phyloP scores from a whole-genome alignment of 2,329 filamentous ascomycete genomes.

The Xylariomycetidae sp. region DNA sequence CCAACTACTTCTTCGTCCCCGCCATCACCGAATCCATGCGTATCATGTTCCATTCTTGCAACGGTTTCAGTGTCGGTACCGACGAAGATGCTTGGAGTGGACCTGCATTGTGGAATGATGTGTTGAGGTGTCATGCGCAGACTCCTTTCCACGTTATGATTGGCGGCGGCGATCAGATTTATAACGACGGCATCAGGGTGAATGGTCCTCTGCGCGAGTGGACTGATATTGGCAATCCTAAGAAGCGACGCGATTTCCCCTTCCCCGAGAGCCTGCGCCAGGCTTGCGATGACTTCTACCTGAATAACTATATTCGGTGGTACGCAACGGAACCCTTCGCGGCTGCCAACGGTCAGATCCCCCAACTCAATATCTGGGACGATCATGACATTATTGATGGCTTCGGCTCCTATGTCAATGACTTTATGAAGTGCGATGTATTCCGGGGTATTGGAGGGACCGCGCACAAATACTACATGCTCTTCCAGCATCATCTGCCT shows the following conservation, averaged over 20 bases:
- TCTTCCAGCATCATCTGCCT: slow-evolving; percentile 92
- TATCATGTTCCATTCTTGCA: slow-evolving; percentile 98
- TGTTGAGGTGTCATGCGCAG: slow-evolving; percentile 73
- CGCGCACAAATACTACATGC: slow-evolving; percentile 96
- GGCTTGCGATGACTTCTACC: slow-evolving; percentile 85
- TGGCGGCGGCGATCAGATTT: slow-evolving; percentile 92
- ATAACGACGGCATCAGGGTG: slow-evolving; percentile 89
- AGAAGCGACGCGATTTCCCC: slow-evolving; percentile 71
- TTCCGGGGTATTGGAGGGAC: slow-evolving; percentile 89
- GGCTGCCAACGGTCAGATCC: slow-evolving; percentile 82
- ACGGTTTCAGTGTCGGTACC: slow-evolving; percentile 84
- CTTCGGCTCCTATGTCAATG: slow-evolving; percentile 87
- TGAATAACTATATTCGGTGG: slow-evolving; percentile 83
- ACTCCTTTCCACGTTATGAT: slow-evolving; percentile 92
- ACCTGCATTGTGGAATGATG: slow-evolving; percentile 92
- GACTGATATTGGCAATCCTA: slow-evolving; percentile 78
- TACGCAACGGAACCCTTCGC: slow-evolving; percentile 82
- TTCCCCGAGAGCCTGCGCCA: slow-evolving; percentile 77
- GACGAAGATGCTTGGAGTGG: slow-evolving; percentile 76
- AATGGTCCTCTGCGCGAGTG: slow-evolving; percentile 76
- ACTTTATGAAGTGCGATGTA: slow-evolving; percentile 89
- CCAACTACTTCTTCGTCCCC: slow-evolving; percentile 80
- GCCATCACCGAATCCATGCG: slow-evolving; percentile 85
- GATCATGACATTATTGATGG: slow-evolving; percentile 94
- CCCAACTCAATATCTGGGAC: slow-evolving; percentile 97